phyloP scores from a whole-genome alignment of 352 stramenopile genomes.

The Elongisporangium prolatum region DNA sequence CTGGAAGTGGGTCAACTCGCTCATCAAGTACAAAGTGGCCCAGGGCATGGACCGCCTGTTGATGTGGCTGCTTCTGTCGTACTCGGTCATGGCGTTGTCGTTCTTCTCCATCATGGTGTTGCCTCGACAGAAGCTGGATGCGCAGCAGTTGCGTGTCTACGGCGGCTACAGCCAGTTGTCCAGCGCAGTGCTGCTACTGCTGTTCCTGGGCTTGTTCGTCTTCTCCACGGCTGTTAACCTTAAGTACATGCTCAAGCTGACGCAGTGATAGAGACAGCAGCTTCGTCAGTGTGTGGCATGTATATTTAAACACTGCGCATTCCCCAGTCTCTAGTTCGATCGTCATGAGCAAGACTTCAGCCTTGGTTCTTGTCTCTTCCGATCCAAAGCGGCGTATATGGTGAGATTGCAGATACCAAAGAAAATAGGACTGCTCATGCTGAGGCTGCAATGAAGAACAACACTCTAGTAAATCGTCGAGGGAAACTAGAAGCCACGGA shows the following conservation, averaged over 20 bases:
- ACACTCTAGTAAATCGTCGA: no score
- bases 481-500: no score
- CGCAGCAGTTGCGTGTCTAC: constrained; percentile 60
- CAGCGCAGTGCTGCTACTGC: constrained; percentile 40
- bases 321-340: no score
- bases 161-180: constrained; percentile 54
- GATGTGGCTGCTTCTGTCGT: constrained; percentile 47
- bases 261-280: no score
- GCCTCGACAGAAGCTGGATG: constrained; percentile 54
- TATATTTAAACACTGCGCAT: no score
- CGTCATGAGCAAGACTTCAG: no score
- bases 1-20: constrained; percentile 38
- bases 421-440: no score
- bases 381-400: no score
- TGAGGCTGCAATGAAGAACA: no score
- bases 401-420: no score
- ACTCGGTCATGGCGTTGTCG: constrained; percentile 41
- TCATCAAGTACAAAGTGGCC: constrained; percentile 25
- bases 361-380: no score
- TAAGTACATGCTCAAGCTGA: constrained; percentile 20
- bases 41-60: constrained; percentile 23
- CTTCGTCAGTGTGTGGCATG: no score
- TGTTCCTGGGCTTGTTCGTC: constrained; percentile 54
- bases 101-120: constrained; percentile 52
- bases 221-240: constrained; percentile 54